These are phyloP conservation scores for Lepidopterella palustris DNA, from an alignment of 495 filamentous ascomycete genomes.

Conservation along the genomic window DNA sequence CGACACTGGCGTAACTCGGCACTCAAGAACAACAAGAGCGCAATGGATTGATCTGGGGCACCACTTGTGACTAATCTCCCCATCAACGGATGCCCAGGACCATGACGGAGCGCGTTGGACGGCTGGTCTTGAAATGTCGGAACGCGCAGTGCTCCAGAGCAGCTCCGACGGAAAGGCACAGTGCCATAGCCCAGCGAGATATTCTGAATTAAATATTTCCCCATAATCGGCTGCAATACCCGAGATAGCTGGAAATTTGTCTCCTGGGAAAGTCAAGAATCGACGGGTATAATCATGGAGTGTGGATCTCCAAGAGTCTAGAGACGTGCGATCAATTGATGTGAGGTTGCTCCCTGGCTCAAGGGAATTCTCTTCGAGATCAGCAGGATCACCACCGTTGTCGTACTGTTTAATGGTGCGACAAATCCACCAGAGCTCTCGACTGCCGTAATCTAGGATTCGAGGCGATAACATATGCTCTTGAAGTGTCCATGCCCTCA, in stretches of 20 bases:
- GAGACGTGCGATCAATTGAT: neutral
- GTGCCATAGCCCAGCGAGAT: slow-evolving; percentile 34
- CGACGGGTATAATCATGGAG: slow-evolving; percentile 12
- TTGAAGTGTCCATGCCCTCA: slow-evolving; percentile 29
- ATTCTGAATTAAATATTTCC: slow-evolving; percentile 10
- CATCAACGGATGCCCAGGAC: slow-evolving; percentile 16
- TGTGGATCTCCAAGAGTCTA: slow-evolving; percentile 6
- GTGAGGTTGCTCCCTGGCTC: neutral
- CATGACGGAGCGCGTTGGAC: slow-evolving; percentile 13
- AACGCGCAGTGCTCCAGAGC: slow-evolving; percentile 8
- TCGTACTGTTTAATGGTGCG: neutral
- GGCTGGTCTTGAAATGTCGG: slow-evolving; percentile 6
- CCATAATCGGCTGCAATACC: slow-evolving; percentile 28
- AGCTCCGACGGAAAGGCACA: slow-evolving; percentile 14
- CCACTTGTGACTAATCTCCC: slow-evolving; percentile 4
- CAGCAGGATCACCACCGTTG: neutral
- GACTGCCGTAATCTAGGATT: slow-evolving; percentile 19
- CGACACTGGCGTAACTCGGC: neutral
- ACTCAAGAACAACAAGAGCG: neutral
- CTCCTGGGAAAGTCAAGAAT: slow-evolving; percentile 21
- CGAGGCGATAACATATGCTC: slow-evolving; percentile 27
- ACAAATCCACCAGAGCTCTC: slow-evolving; percentile 9
- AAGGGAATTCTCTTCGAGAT: neutral
- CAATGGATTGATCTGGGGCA: neutral
- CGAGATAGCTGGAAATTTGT: slow-evolving; percentile 33